Evolutionary conservation across 345 rosid genomes (phyloP), one percentile per base, ranked within the genome.

Genomic region (Dipteronia dyeriana): DNA sequence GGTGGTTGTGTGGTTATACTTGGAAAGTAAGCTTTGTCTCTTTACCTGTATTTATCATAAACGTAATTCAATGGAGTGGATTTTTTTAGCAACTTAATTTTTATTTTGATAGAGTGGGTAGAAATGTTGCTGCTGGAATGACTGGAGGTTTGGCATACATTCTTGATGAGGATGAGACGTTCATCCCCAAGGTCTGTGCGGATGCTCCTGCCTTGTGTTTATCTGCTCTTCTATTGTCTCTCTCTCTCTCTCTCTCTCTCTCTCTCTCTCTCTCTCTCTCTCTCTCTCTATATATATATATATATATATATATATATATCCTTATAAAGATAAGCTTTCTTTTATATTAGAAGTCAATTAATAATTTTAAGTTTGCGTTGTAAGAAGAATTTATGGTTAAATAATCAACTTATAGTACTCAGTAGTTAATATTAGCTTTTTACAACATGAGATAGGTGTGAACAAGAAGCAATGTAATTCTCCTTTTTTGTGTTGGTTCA

Each of bases 111-210:
- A 96, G 99, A 75, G 98, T 94, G 81, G 99, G 99, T 71, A 88
- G 99, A 87, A 96, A 96, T 70, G 99, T 96, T 63, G 98, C 98
- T 85, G 99, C 99, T 34, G 99, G 99, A 75, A 96, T 96, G 99
- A 96, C 99, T 1, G 99, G 99, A 81, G 99, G 99, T 41, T 84
- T 96, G 86, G 91, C 97, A 54, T 96, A 96, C 77, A 82, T 96
- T 75, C 97, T 96, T 43, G 99, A 96, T 79, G 98, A 94, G 85
- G 97, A 94, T 47, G 85, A 92, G 76, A 86, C 92, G 81, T 84
- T 96, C 53, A 87, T 94, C 59, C 92, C 99, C 49, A 96, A 96
- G 98, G 99, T 95, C 77, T 70, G 86, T 81, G 7, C 54, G 17
- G 54, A 29, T 45, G 14, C 57, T 47, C 29, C 29, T 60, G 23